phyloP scores from a whole-genome alignment of 1,284 basidiomycete species.

The Puccinia brachypodii region DNA sequence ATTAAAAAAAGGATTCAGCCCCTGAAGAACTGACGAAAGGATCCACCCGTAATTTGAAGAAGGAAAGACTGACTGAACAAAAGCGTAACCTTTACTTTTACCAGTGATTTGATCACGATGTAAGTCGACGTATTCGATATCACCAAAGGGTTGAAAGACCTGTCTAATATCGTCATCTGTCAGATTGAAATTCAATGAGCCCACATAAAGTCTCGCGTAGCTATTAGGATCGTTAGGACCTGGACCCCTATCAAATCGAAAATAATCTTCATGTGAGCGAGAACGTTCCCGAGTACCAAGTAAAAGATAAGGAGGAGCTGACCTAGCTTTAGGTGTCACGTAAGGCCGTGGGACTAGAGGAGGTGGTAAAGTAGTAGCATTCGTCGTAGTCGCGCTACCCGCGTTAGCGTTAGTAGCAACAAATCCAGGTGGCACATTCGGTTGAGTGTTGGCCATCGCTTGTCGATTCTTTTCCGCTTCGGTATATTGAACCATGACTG shows the following conservation, averaged over 20 bases:
- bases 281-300: slow-evolving; percentile 59
- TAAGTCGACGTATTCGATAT: slow-evolving; percentile 95
- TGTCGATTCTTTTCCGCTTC: slow-evolving; percentile 89
- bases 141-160: slow-evolving; percentile 98
- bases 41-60: too few relatives aligned
- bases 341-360: slow-evolving; percentile 48
- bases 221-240: slow-evolving; percentile 59
- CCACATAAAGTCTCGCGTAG: slow-evolving; percentile 82
- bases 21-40: too few relatives aligned
- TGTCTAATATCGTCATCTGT: slow-evolving; percentile 93
- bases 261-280: slow-evolving; percentile 63
- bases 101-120: slow-evolving; percentile 77
- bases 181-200: slow-evolving; percentile 92
- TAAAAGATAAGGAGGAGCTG: slow-evolving; percentile 73
- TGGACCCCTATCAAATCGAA: slow-evolving; percentile 53
- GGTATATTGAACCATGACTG: slow-evolving; percentile 91
- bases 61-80: slow-evolving; percentile 73
- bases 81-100: slow-evolving; percentile 95
- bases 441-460: slow-evolving; percentile 55
- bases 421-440: slow-evolving; percentile 53
- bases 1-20: too few relatives aligned
- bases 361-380: too few relatives aligned
- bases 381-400: too few relatives aligned
- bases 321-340: slow-evolving; percentile 50
- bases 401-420: slow-evolving; percentile 61